phyloP scores from a whole-genome alignment of 202 grass and related monocot species.

The Panicum hallii region DNA sequence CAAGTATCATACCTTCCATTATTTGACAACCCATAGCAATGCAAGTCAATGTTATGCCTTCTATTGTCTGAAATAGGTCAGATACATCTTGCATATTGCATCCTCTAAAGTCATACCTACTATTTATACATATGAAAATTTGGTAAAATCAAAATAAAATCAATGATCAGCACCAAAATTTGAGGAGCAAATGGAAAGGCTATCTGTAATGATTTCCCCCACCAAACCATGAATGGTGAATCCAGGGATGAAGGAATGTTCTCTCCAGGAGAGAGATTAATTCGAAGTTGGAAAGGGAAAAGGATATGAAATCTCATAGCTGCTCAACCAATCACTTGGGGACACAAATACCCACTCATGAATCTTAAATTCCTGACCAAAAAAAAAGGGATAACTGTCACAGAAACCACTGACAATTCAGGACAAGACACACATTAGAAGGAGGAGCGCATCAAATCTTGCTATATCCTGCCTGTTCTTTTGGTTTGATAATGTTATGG shows the following conservation, averaged over 20 bases:
- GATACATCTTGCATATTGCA: constrained; percentile 11
- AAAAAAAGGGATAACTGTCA: constrained; percentile 23
- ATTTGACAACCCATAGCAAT: constrained; percentile 23
- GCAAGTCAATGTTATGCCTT: background rate
- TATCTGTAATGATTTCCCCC: constrained; percentile 17
- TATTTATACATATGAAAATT: background rate
- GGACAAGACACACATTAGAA: constrained; percentile 11
- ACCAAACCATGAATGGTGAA: constrained; percentile 23
- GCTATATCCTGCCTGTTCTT: constrained; percentile 24
- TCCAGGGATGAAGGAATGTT: constrained; percentile 30
- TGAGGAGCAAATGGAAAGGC: constrained; percentile 29
- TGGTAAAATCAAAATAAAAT: constrained; percentile 38
- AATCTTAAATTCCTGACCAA: constrained; percentile 3
- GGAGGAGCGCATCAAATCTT: constrained; percentile 11
- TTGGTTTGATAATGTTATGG: constrained; percentile 12
- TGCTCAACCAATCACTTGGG: constrained; percentile 18
- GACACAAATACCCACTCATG: constrained; percentile 32
- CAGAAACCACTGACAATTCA: constrained; percentile 27
- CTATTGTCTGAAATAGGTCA: constrained; percentile 18
- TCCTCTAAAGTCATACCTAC: constrained; percentile 22
- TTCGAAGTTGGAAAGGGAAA: constrained; percentile 30
- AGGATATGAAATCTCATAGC: background rate
- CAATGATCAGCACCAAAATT: constrained; percentile 5
- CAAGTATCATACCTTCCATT: constrained; percentile 13
- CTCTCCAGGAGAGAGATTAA: constrained; percentile 15